A percentile compares a stretch with the other conserved stretches of the same genome.
phyloP scores from a whole-genome alignment of 352 stramenopile genomes.

The Phytophthora constricta region DNA sequence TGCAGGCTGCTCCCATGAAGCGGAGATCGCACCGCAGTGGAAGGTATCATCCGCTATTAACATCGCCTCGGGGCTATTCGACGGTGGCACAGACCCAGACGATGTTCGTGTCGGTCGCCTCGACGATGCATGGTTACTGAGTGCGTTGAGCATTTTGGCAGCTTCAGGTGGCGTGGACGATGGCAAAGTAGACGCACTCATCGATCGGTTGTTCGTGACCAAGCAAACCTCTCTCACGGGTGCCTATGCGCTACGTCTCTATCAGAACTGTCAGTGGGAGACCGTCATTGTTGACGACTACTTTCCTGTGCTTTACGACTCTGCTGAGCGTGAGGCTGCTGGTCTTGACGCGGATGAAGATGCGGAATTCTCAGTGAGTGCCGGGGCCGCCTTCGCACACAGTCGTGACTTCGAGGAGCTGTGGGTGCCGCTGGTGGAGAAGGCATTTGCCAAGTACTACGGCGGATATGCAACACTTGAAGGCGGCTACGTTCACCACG shows the following conservation, averaged over 20 bases:
- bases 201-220: conserved; percentile 90
- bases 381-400: conserved; percentile 88
- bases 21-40: conserved; percentile 69
- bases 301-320: conserved; percentile 84
- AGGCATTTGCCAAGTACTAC: conserved; percentile 94
- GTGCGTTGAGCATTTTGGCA: conserved; percentile 91
- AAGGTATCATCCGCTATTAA: conserved; percentile 90
- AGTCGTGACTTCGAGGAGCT: conserved; percentile 90
- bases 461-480: conserved; percentile 89
- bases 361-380: conserved; percentile 43
- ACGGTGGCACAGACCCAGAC: conserved; percentile 92
- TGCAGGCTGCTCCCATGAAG: conserved; percentile 60
- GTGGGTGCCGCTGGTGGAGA: conserved; percentile 94
- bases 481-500: conserved; percentile 91
- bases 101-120: conserved; percentile 87
- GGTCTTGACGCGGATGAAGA: conserved; percentile 15
- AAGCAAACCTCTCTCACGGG: conserved; percentile 92
- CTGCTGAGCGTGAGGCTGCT: conserved; percentile 24
- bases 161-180: conserved; percentile 89
- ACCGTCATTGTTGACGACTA: conserved; percentile 93
- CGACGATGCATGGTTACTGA: conserved; percentile 91
- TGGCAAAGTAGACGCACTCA: conserved; percentile 87
- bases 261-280: conserved; percentile 94
- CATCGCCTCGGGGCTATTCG: conserved; percentile 88
- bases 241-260: conserved; percentile 91